These are phyloP conservation scores for Pseudogymnoascus sp. DNA, from an alignment of 2,329 filamentous ascomycete genomes.

Conservation along the genomic window DNA sequence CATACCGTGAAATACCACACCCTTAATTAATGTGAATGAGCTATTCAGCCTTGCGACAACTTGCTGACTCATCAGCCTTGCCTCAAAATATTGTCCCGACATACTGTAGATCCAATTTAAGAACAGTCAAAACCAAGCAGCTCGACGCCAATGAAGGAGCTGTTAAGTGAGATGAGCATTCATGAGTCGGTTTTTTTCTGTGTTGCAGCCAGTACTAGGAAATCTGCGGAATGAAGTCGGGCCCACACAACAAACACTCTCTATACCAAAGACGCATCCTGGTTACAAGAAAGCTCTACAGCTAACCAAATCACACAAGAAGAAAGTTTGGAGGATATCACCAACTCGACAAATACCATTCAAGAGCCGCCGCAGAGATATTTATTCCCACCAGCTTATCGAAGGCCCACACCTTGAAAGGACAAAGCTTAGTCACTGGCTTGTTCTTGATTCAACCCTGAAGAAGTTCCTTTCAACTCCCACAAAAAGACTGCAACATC, in stretches of 20 bases:
- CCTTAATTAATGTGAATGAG: background rate
- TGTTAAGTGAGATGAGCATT: background rate
- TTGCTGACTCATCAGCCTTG: background rate
- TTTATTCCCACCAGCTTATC: background rate
- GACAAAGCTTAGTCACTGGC: background rate
- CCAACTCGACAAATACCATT: background rate
- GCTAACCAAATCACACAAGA: background rate
- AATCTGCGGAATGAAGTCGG: background rate
- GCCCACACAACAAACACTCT: background rate
- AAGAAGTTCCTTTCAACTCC: background rate
- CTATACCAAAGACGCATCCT: background rate
- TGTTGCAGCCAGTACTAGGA: background rate
- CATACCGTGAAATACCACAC: background rate
- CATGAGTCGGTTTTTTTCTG: background rate
- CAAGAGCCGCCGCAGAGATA: background rate
- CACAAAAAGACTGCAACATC: background rate
- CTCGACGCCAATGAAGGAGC: background rate
- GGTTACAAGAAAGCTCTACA: slow-evolving; percentile 1
- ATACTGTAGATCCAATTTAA: background rate
- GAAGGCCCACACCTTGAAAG: background rate
- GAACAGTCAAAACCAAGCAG: background rate
- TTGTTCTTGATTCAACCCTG: background rate
- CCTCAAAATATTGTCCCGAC: background rate
- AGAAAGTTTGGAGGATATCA: background rate
- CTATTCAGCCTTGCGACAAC: background rate